Evolutionary conservation across 1,284 basidiomycete species (phyloP).

Genomic region (Porogramme epimiltina): DNA sequence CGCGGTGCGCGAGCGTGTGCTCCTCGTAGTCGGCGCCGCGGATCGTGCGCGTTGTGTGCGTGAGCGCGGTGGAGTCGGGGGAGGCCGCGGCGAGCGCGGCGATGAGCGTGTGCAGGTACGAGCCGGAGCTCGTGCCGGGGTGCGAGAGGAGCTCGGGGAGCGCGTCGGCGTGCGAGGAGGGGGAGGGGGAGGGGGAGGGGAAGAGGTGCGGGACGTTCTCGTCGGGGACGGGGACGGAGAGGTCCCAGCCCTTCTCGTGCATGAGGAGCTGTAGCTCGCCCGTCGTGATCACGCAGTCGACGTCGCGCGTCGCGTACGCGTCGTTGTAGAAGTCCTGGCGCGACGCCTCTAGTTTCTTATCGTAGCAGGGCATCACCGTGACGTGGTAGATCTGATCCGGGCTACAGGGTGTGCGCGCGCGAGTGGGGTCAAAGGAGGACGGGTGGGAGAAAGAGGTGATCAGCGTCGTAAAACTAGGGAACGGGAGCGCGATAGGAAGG

Average conservation of each 20-base stretch:
- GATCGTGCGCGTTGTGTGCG: slow-evolving; percentile 61
- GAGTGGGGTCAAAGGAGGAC: slow-evolving; percentile 13
- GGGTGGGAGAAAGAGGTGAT: slow-evolving; percentile 7
- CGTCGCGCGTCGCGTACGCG: slow-evolving; percentile 81
- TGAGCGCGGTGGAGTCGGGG: slow-evolving; percentile 46
- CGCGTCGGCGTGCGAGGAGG: not conserved
- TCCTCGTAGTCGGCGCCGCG: slow-evolving; percentile 70
- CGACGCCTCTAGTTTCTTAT: slow-evolving; percentile 99
- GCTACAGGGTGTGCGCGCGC: slow-evolving; percentile 37
- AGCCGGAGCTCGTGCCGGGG: slow-evolving; percentile 90
- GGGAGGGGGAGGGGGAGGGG: not conserved
- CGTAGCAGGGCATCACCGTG: slow-evolving; percentile 98
- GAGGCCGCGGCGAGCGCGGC: slow-evolving; percentile 45
- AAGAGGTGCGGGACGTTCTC: slow-evolving; percentile 33
- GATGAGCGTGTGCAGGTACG: slow-evolving; percentile 85
- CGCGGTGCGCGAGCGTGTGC: slow-evolving; percentile 51
- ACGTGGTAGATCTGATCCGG: slow-evolving; percentile 92
- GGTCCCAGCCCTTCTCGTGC: slow-evolving; percentile 80
- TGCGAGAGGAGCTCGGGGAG: slow-evolving; percentile 80
- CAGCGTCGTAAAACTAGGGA: slow-evolving; percentile 7
- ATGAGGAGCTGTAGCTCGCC: slow-evolving; percentile 92
- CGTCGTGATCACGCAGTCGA: slow-evolving; percentile 97
- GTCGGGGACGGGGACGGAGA: slow-evolving; percentile 57
- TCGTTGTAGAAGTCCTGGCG: slow-evolving; percentile 89
- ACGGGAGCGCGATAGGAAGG: slow-evolving; percentile 15